A percentile compares a stretch with the other conserved stretches of the same genome.
These are phyloP conservation scores for Calonectria henricotiae DNA, from an alignment of 2,329 filamentous ascomycete species.

Conservation along the genomic window DNA sequence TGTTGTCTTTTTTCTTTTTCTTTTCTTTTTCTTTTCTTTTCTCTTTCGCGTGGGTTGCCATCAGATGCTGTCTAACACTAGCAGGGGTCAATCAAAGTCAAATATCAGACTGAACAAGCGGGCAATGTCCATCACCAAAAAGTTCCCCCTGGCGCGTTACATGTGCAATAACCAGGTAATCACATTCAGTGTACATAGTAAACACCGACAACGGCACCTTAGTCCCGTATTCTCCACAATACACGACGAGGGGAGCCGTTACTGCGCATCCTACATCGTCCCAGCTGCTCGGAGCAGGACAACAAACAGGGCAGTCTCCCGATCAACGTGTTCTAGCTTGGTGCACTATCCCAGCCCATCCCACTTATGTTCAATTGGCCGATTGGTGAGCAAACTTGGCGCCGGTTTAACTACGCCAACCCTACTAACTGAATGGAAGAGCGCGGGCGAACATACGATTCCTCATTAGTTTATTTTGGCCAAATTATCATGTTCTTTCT, in stretches of 20 bases:
- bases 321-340: background rate
- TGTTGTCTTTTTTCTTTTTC: background rate
- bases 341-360: too few species aligned
- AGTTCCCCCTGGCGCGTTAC: background rate
- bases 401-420: too few species aligned
- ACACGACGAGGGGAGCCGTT: background rate
- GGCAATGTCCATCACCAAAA: background rate
- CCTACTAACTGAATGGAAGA: too few species aligned
- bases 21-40: background rate
- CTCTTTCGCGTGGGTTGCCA: background rate
- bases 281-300: background rate
- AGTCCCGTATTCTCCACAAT: background rate
- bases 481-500: too few species aligned
- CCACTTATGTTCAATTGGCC: too few species aligned
- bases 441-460: too few species aligned
- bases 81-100: slow-evolving; percentile 1
- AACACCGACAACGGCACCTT: background rate
- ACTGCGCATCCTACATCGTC: too few species aligned
- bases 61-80: background rate
- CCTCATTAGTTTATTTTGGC: too few species aligned
- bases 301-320: background rate
- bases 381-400: too few species aligned
- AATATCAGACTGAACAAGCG: background rate
- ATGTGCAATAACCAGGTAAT: background rate
- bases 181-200: too few species aligned